Evolutionary conservation across 345 rosid genomes (phyloP), one percentile per base, ranked within the genome.

Genomic region (Salix exigua): DNA sequence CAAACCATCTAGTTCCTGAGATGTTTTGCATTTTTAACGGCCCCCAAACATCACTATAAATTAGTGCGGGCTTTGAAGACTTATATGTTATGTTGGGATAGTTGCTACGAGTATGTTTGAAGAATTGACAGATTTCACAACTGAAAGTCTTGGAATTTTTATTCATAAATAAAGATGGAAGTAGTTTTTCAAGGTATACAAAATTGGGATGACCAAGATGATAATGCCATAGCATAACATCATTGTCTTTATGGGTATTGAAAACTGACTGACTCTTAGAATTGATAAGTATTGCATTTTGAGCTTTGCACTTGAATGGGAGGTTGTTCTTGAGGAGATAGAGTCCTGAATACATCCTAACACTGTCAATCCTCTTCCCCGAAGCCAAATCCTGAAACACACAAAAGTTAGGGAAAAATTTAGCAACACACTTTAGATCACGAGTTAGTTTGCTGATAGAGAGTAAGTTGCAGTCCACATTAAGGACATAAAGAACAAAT

Each of bases 221-320:
- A 38, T 8, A 38, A 2, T 38, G 42, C 10, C 60, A 53, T 53
- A 53, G 8, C 60, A 53, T 53, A 53, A 21, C 25, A 53, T 2
- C 25, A 53, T 1, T 21, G 2, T 53, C 60, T 18, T 53, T 21
- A 53, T 53, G 10, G n/a, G 3, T 7, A 53, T 53, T 53, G 21
- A 53, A 53, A 21, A 8, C 0, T 7, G 4, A 7, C 1, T 7
- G 0, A 7, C 60, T 10, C 25, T 53, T 53, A 21, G 60, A 21
- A 6, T 6, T 1, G 10, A 7, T 3, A 50, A 14, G 17, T 0
- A 50, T 0, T 17, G 0, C 11, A 38, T 21, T 53, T 0, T 7
- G 60, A 53, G 11, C 3, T 53, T 53, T 9, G 2, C 42, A 7
- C 2, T 18, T 51, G 6, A 18, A 9, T 18, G 23, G 60, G 2